phyloP scores from a whole-genome alignment of 371 early-diverging fungal genomes.

The Dinochytrium kinnereticum region DNA sequence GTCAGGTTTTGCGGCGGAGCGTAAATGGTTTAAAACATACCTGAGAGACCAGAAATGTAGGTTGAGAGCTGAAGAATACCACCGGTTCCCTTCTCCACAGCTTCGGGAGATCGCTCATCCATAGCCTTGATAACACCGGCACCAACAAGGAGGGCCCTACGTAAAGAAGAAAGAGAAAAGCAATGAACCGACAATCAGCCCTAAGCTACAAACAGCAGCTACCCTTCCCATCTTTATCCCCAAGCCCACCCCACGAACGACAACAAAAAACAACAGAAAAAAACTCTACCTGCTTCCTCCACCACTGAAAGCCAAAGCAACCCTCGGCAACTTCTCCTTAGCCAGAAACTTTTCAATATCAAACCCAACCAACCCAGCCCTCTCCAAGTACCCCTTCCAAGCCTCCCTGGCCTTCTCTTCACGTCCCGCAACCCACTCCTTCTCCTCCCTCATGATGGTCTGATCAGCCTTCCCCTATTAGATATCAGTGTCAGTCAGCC shows the following conservation, averaged over 20 bases:
- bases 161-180: too few relatives aligned
- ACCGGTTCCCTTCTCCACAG: constrained; percentile 17
- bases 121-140: constrained; percentile 29
- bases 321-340: constrained; percentile 16
- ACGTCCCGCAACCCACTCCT: background rate
- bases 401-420: constrained; percentile 8
- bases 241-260: too few relatives aligned
- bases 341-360: constrained; percentile 6
- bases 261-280: background rate
- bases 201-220: too few relatives aligned
- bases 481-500: background rate
- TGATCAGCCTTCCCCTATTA: background rate
- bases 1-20: background rate
- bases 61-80: constrained; percentile 35
- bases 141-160: constrained; percentile 35
- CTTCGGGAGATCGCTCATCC: constrained; percentile 19
- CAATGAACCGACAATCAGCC: background rate
- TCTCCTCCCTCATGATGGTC: background rate
- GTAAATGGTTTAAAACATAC: background rate
- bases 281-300: constrained; percentile 27
- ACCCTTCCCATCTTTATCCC: too few relatives aligned
- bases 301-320: constrained; percentile 35
- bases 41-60: constrained; percentile 34
- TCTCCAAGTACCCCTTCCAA: constrained; percentile 24
- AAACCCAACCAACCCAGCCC: constrained; percentile 3